These are phyloP conservation scores for Venturia effusa DNA, from an alignment of 2,329 filamentous ascomycete genomes.

Conservation along the genomic window DNA sequence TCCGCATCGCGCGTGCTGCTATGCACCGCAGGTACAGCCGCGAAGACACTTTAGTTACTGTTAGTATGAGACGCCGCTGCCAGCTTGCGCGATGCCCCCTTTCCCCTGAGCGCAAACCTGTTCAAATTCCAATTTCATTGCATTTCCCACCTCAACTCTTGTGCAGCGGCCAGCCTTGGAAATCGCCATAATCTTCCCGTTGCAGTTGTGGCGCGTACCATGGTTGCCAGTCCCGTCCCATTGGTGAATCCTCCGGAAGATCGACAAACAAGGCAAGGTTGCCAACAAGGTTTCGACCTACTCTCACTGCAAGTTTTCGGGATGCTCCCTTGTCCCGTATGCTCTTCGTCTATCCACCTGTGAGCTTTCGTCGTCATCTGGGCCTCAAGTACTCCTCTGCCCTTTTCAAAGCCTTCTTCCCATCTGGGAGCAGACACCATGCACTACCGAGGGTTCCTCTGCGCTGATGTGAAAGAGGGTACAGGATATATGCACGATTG, in stretches of 20 bases:
- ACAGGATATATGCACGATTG: background rate
- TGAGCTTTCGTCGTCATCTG: background rate
- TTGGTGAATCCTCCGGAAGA: background rate
- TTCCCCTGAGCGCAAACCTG: background rate
- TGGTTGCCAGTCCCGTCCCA: background rate
- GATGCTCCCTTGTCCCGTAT: background rate
- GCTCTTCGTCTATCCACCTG: background rate
- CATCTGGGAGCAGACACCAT: background rate
- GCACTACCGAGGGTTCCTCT: background rate
- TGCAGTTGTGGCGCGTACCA: background rate
- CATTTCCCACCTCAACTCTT: background rate
- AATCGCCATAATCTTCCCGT: background rate
- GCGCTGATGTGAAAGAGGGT: background rate
- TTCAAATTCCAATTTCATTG: background rate
- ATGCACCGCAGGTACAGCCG: background rate
- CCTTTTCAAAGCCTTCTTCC: background rate
- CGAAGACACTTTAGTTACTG: background rate
- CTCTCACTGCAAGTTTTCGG: background rate
- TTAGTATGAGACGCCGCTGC: background rate
- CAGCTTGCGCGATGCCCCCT: background rate
- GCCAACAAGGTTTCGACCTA: background rate
- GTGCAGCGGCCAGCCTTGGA: background rate
- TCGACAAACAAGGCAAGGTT: background rate
- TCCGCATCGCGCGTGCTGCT: background rate
- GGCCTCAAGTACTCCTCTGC: background rate